Base-by-base conservation (phyloP, 2,329 filamentous ascomycete species). In the Cladosporium halotolerans region DNA sequence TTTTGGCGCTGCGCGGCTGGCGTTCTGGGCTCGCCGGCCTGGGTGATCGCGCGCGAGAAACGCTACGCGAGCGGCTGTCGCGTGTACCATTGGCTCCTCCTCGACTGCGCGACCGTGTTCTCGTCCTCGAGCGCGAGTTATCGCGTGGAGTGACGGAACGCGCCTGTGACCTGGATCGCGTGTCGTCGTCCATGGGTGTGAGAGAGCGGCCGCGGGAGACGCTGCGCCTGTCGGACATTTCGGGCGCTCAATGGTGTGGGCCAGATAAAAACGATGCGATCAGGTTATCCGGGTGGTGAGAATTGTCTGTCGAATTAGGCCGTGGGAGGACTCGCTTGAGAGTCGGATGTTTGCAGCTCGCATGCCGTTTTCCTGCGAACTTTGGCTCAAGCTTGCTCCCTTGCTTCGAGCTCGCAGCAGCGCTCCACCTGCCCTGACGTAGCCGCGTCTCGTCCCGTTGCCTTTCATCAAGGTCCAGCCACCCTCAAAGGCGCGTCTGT, bases 1-100 rank as follows among this genome's bases (percentile, higher is more conserved):
- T 91, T 88, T 96, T 68, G 44, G 65, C 62, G 53, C 57, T 62
- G 38, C 58, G 60, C 3, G 63, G 65, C 38, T 50, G 47, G 38
- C 47, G 47, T 11, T 13, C 36, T n/a, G 36, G 36, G 28, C 50
- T 51, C n/a, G 45, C 41, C 7, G 39, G 47, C 31, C 28, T 43
- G 40, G 39, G 36, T 41, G 31, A 42, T 18, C 48, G 50, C 45
- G 50, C 19, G 50, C 50, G 50, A n/a, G 36, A 32, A 55, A 14
- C 46, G 51, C 55, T 57, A 45, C 57, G 60, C 31, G 57, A 52
- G 42, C 56, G 54, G 28, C 42, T 50, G 41, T 46, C 69, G 71
- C 42, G 39, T 28, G 65, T 31, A 31, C 62, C 64, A 52, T 66
- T 65, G 57, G 67, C 71, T 39, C 67, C 63, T 23, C 66, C 65